These are phyloP conservation scores for Leccinum fallax DNA, from an alignment of 1,284 basidiomycete species.

Conservation along the genomic window DNA sequence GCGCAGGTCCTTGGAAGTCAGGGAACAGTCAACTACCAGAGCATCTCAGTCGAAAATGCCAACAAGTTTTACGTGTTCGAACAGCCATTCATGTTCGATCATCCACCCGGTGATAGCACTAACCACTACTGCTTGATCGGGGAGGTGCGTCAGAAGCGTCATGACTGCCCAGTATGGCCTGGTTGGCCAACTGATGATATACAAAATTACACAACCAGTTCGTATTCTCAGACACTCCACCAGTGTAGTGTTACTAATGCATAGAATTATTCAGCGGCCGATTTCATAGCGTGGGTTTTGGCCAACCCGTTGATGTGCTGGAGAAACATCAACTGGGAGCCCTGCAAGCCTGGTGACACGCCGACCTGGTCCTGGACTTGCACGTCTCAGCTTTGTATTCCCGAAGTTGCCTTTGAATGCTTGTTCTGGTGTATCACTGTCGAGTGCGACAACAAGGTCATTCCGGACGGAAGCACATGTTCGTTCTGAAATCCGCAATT, in stretches of 20 bases:
- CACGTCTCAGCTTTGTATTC: constrained; percentile 3
- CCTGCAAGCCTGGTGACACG: not conserved
- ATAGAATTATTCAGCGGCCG: not conserved
- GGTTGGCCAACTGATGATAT: constrained; percentile 11
- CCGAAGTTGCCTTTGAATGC: not conserved
- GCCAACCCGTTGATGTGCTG: constrained; percentile 1
- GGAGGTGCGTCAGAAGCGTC: constrained; percentile 12
- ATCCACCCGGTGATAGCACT: not conserved
- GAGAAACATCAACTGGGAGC: constrained; percentile 12
- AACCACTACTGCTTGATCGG: constrained; percentile 13
- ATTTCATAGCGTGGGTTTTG: constrained; percentile 6
- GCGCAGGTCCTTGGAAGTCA: not conserved
- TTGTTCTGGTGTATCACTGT: constrained; percentile 15
- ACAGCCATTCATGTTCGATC: constrained; percentile 3
- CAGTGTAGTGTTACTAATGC: too few species aligned
- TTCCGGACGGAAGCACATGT: constrained; percentile 7
- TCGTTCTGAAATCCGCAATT: not conserved
- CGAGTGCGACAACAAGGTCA: constrained; percentile 9
- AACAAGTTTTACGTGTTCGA: constrained; percentile 14
- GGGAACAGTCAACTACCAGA: constrained; percentile 1
- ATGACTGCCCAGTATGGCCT: constrained; percentile 6
- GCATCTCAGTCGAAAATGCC: not conserved
- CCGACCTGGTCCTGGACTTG: constrained; percentile 3
- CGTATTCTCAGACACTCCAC: not conserved
- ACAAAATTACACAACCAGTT: constrained; percentile 1